phyloP scores from a whole-genome alignment of 768 basidiomycete genomes.

The Chalciporus sphaerocephalus region DNA sequence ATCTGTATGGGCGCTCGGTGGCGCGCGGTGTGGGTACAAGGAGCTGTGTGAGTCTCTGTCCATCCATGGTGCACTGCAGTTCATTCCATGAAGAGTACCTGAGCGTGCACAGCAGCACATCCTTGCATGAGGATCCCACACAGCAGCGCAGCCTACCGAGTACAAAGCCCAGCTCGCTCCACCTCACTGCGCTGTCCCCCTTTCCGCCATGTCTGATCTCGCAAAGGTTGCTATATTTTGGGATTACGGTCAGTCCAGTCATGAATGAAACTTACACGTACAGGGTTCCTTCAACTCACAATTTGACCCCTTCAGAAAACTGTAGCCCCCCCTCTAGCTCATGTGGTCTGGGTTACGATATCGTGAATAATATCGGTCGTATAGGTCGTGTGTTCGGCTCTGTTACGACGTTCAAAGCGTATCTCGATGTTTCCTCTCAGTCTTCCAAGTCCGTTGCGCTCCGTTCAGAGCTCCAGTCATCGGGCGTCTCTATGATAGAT shows the following conservation, averaged over 20 bases:
- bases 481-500: conserved; percentile 40
- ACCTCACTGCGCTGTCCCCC: conserved; percentile 6
- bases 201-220: conserved; percentile 31
- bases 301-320: conserved; percentile 25
- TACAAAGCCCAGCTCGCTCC: conserved; percentile 21
- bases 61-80: conserved; percentile 17
- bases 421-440: conserved; percentile 44
- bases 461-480: conserved; percentile 43
- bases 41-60: too few species aligned
- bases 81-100: conserved; percentile 7
- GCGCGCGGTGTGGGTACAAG: conserved; percentile 6
- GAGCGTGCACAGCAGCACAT: conserved; percentile 8
- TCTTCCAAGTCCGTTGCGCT: conserved; percentile 29
- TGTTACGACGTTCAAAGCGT: conserved; percentile 50
- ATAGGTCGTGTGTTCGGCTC: conserved; percentile 46
- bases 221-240: conserved; percentile 42
- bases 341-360: conserved; percentile 36
- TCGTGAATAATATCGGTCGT: conserved; percentile 41
- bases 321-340: conserved; percentile 30
- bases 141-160: conserved; percentile 4
- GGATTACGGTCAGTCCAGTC: conserved; percentile 31
- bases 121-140: conserved; percentile 15
- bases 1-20: conserved; percentile 15
- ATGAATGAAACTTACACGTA: not conserved
- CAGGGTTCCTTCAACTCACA: not conserved